Evolutionary conservation across 148 eudicot genomes (phyloP).

Genomic region (Silene conica): DNA sequence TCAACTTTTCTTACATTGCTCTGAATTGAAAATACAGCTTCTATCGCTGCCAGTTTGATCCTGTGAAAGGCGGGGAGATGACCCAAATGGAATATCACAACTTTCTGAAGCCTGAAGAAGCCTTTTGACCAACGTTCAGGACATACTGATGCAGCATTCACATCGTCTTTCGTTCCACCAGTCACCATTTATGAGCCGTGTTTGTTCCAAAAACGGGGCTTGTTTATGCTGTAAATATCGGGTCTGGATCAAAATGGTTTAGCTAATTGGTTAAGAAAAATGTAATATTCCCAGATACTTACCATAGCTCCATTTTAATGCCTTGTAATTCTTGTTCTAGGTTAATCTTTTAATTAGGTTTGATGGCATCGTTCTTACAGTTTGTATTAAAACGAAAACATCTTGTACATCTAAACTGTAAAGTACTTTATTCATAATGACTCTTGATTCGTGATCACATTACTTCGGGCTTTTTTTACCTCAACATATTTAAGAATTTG

Average conservation of each 20-base stretch:
- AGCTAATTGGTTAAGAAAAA: constrained; percentile 3
- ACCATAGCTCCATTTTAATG: not conserved
- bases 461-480: no score
- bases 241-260: not conserved
- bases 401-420: not conserved
- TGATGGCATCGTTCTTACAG: not conserved
- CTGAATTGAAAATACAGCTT: constrained; percentile 45
- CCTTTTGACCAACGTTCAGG: constrained; percentile 38
- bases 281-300: constrained; percentile 13
- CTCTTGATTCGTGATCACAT: no score
- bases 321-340: not conserved
- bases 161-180: not conserved
- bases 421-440: no score
- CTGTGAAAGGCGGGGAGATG: constrained; percentile 91
- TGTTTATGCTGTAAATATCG: constrained; percentile 29
- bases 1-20: not conserved
- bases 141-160: constrained; percentile 18
- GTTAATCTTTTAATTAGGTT: constrained; percentile 11
- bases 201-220: constrained; percentile 11
- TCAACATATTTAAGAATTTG: no score
- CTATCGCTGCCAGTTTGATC: constrained; percentile 81
- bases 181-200: constrained; percentile 19
- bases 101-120: constrained; percentile 77
- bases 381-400: not conserved
- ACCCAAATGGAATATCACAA: constrained; percentile 81